phyloP scores from a whole-genome alignment of 2,329 filamentous ascomycete genomes.

The Aspergillus pseudonomiae region DNA sequence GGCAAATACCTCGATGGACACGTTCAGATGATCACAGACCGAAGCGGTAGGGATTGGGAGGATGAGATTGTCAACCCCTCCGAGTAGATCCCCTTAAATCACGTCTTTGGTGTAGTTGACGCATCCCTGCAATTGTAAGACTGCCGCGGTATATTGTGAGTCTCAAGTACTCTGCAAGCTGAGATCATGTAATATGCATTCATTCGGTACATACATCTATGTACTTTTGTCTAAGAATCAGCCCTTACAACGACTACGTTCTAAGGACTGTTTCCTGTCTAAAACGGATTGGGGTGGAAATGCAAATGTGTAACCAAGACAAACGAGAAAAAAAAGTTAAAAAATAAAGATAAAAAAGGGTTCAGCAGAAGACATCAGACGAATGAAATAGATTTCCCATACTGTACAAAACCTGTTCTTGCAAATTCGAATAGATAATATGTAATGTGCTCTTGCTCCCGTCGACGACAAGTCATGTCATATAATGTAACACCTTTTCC shows the following conservation, averaged over 20 bases:
- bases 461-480: constrained; percentile 14
- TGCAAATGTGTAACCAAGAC: constrained; percentile 21
- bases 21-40: constrained; percentile 16
- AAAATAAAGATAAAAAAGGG: constrained; percentile 20
- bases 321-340: constrained; percentile 20
- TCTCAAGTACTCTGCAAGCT: background rate
- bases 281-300: constrained; percentile 17
- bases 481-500: constrained; percentile 21
- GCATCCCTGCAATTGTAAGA: background rate
- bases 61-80: constrained; percentile 29
- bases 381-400: constrained; percentile 41
- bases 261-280: constrained; percentile 19
- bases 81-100: background rate
- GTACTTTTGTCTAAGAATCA: constrained; percentile 15
- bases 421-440: constrained; percentile 35
- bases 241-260: constrained; percentile 1
- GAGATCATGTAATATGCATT: constrained; percentile 14
- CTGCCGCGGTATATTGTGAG: background rate
- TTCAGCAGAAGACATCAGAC: constrained; percentile 34
- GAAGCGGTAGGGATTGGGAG: constrained; percentile 27
- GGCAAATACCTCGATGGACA: constrained; percentile 49
- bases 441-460: constrained; percentile 19
- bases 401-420: constrained; percentile 43
- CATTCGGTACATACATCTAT: constrained; percentile 27
- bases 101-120: background rate